phyloP scores from a whole-genome alignment of 176 grass and related monocot genomes.

The Miscanthus lutarioriparius region DNA sequence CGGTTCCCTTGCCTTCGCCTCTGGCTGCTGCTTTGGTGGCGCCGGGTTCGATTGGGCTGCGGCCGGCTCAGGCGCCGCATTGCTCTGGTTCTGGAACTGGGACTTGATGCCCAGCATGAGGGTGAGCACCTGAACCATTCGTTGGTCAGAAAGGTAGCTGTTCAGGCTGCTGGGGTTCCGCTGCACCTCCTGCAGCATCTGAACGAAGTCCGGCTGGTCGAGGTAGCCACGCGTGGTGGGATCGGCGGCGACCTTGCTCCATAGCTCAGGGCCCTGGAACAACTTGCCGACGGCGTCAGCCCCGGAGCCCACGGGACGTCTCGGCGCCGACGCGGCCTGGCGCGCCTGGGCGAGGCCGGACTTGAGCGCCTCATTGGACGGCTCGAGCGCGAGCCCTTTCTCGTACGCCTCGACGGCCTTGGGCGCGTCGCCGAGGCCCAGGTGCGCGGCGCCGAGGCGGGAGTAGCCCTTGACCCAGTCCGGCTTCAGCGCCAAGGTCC shows the following conservation, averaged over 20 bases:
- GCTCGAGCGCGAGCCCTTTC: conserved; percentile 78
- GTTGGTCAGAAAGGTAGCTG: conserved; percentile 67
- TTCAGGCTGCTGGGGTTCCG: conserved; percentile 77
- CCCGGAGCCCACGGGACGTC: conserved; percentile 24
- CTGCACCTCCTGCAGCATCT: conserved; percentile 90
- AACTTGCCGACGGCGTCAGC: conserved; percentile 58
- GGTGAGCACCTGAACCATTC: conserved; percentile 91
- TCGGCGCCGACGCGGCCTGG: conserved; percentile 33
- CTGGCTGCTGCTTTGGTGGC: conserved; percentile 12
- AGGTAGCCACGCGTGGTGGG: conserved; percentile 74
- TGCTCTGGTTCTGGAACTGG: conserved; percentile 48
- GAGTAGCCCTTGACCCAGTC: conserved; percentile 98
- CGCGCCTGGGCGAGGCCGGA: conserved; percentile 63
- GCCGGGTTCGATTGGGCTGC: conserved; percentile 24
- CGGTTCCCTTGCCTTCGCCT: conserved; percentile 46
- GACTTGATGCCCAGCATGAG: conserved; percentile 86
- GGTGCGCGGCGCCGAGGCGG: conserved; percentile 82
- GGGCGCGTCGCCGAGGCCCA: conserved; percentile 61
- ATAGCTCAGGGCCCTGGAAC: conserved; percentile 94
- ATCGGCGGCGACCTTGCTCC: conserved; percentile 82
- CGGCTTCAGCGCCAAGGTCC: conserved; percentile 83
- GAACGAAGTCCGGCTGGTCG: conserved; percentile 81
- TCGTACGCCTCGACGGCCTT: conserved; percentile 68
- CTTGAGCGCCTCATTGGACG: conserved; percentile 63
- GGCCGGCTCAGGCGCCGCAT: conserved; percentile 25